Evolutionary conservation across 2,329 filamentous ascomycete species (phyloP), one percentile per base, ranked within the genome.

Genomic region (Epichloe sylvatica): DNA sequence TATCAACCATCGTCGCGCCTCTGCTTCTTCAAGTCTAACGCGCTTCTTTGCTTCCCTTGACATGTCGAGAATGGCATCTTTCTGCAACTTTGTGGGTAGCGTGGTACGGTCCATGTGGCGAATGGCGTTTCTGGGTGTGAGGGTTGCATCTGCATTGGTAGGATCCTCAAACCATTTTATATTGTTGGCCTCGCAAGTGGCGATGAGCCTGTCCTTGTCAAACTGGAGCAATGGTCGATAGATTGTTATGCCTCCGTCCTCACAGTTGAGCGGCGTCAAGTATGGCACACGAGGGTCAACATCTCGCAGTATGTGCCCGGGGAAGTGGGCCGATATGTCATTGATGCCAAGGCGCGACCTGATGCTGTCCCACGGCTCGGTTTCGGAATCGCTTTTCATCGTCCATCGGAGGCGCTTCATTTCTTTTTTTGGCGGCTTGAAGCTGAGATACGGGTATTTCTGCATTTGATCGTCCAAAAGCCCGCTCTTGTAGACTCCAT

Each of bases 91-190:
- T 9, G 63, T 63, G 0, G 92, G 91, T 4, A 97, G 68, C 3
- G 64, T 60, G 51, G 81, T 67, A 4, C 74, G 66, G 25, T 71
- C 67, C 41, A 94, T 63, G 62, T 84, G 70, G 34, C 91, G 79
- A 37, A 96, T 72, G 0, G 91, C 81, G 59, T 98, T 98, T 37
- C 92, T 78, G 42, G 75, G 67, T 0, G 92, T 95, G 51, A 94
- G 67, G 0, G 82, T 88, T 8, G 72, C 75, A 58, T 96, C 84
- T 15, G 72, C 65, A 60, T 98, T 98, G 2, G 90, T 96, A 40
- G 72, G 69, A 62, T 98, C 92, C 62, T 92, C 86, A 54, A 88
- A 86, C 84, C 87, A 97, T 0, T 70, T 67, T 9, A 94, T 68
- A 0, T 72, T 66, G 55, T 81, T 75, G n/a, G 75, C 70, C 53